Percentiles rank a stretch among this genome's conserved stretches.
Conservation (phyloP, 495 filamentous ascomycete genomes). For the Penicillium lagena region DNA sequence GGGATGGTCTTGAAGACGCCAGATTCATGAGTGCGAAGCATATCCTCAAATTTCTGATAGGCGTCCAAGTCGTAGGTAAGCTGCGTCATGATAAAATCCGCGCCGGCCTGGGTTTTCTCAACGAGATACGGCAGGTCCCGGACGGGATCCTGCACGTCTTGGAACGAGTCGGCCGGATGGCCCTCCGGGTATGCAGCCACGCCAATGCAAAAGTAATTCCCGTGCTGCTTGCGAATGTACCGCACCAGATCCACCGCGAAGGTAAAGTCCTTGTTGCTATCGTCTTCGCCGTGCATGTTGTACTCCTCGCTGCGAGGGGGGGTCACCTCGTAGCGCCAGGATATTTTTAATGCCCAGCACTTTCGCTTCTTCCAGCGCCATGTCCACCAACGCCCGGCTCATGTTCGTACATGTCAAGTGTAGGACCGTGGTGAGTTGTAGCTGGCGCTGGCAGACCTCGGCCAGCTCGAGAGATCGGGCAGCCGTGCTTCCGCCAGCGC, state of each 20-base stretch:
- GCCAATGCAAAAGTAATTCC: constrained; percentile 95
- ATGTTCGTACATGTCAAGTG: constrained; percentile 98
- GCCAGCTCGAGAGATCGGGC: constrained; percentile 88
- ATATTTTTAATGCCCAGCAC: constrained; percentile 92
- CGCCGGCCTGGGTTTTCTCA: constrained; percentile 85
- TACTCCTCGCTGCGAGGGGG: constrained; percentile 85
- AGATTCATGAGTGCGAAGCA: constrained; percentile 73
- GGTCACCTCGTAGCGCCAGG: constrained; percentile 88
- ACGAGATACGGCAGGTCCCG: constrained; percentile 85
- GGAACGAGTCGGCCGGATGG: constrained; percentile 84
- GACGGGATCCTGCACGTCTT: constrained; percentile 67
- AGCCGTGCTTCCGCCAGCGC: constrained; percentile 87
- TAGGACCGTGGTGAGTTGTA: constrained; percentile 89
- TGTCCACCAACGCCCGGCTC: constrained; percentile 77
- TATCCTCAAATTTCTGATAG: constrained; percentile 71
- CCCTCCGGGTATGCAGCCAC: constrained; percentile 95
- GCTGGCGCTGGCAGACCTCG: constrained; percentile 87
- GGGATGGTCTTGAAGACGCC: constrained; percentile 81
- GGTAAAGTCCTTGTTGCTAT: constrained; percentile 73
- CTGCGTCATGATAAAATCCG: constrained; percentile 99
- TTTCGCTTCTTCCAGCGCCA: constrained; percentile 86
- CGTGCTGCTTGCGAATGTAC: constrained; percentile 79
- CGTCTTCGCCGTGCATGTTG: constrained; percentile 53
- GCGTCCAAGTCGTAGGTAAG: constrained; percentile 87
- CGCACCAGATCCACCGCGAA: constrained; percentile 87